Evolutionary conservation across 2,329 filamentous ascomycete species (phyloP), one percentile per base, ranked within the genome.

Genomic region (Davidsoniella australis): DNA sequence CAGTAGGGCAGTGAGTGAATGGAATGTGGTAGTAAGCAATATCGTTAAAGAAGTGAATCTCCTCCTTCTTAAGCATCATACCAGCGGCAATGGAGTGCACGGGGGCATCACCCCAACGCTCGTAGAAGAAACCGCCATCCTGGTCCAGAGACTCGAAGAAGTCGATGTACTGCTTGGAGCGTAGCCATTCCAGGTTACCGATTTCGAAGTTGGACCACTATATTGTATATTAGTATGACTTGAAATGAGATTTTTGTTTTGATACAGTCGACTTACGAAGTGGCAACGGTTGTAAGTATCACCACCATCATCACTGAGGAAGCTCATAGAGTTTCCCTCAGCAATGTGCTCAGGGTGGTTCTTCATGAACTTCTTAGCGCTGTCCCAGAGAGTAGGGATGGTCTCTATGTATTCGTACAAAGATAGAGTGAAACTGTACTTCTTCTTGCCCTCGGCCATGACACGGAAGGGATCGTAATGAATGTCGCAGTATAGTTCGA

Each of bases 121-220:
- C 91, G 64, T 96, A 96, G 72, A 95, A 96, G 75, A 98, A 98
- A 55, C 91, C 91, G 55, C 91, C 91, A 48, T 94, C 87, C 57
- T 76, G 70, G 65, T 98, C 91, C 26, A 98, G 77, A 5, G 78
- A 75, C 46, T 88, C 77, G 60, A 98, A 98, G 69, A 79, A 98
- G 66, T 96, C 89, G 41, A 81, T 68, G 67, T 98, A 98, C 18
- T 84, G 75, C 62, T 88, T 71, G 56, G 85, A 91, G 56, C 91
- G 82, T 49, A 98, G 76, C 87, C 91, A 98, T 60, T 93, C 76
- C 38, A 98, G 73, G 66, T 82, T 93, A 56, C 89, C 91, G 57
- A 98, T 82, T 65, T 98, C 91, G 58, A 98, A 98, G 71, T 98
- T 98, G 61, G 89, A 96, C 91, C 91, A 98, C 84, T 89, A 53